Evolutionary conservation across 1,284 basidiomycete genomes (phyloP).

Genomic region (Grifola frondosa): DNA sequence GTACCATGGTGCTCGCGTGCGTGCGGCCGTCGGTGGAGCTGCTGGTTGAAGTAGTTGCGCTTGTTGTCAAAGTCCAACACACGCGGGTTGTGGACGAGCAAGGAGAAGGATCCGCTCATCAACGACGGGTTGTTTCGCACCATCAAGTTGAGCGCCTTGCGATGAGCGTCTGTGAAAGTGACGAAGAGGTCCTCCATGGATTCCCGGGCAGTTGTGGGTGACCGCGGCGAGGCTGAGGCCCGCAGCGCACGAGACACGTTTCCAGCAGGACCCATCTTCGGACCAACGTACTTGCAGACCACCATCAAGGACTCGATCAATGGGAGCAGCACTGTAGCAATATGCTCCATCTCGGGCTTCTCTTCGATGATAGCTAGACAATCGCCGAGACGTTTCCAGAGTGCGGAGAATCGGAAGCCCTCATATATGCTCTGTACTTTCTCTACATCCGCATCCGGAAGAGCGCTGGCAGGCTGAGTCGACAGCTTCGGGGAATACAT

Average conservation of each 20-base stretch:
- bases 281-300: conserved; percentile 90
- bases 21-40: conserved; percentile 85
- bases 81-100: conserved; percentile 93
- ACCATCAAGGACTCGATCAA: conserved; percentile 97
- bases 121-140: conserved; percentile 97
- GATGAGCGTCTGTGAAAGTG: conserved; percentile 91
- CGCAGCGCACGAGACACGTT: conserved; percentile 53
- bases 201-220: conserved; percentile 64
- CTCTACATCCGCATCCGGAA: conserved; percentile 60
- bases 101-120: conserved; percentile 97
- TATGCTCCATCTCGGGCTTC: conserved; percentile 78
- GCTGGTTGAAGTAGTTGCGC: conserved; percentile 97
- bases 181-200: conserved; percentile 90
- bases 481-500: conserved; percentile 78
- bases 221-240: conserved; percentile 63
- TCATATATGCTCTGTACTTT: conserved; percentile 86
- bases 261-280: conserved; percentile 48
- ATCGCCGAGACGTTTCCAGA: conserved; percentile 86
- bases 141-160: conserved; percentile 96
- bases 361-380: conserved; percentile 83
- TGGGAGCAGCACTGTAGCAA: conserved; percentile 87
- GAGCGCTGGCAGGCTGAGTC: conserved; percentile 38
- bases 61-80: conserved; percentile 99
- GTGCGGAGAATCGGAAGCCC: conserved; percentile 80
- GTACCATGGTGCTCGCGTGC: conserved; percentile 80